Base-by-base conservation (phyloP, 73 alveolate genomes). In the Paramecium caudatum region DNA sequence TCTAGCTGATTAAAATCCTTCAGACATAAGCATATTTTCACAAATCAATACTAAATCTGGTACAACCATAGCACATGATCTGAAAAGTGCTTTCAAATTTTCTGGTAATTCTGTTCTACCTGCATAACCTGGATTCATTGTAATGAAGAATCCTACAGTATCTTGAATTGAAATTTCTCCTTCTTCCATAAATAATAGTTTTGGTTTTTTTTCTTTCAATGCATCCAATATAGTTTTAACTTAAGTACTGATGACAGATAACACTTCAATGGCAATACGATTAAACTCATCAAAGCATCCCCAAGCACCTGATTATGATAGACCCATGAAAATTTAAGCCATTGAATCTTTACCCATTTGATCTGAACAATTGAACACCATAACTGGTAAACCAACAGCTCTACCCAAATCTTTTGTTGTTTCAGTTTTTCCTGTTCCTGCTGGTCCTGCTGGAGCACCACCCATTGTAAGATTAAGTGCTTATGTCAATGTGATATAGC, bases 381-480 rank as follows among this genome's bases (percentile, higher is more conserved):
- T 97, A 82, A 98, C 99, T 41, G 98, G 97, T 45, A 98, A 92
- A 63, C 99, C 99, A 63, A 98, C 94, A 25, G 99, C 99, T 91
- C 99, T 97, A 4, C 99, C 99, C 23, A 99, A 91, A 81, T 95
- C 98, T 82, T 94, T 94, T 17, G 96, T 95, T n/a, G 98, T 95
- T 92, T 97, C 99, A 19, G 99, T 97, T 90, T 97, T 97, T 37
- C 99, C 99, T 15, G 99, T 97, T 82, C 99, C 99, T 47, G 99
- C 99, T 23, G 99, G 99, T 13, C 99, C 99, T 48, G 99, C 99
- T 7, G 99, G 99, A 9, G 99, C 99, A 21, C 99, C 99, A 62
- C 99, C 99, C 95, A 99, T 92, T 15, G 98, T 96, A 41, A 98
- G 91, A 82, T 98, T 97, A 68, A 99, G 96, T 1, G 99, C 99